These are phyloP conservation scores for Tuber aestivum DNA, from an alignment of 495 filamentous ascomycete species.

Conservation along the genomic window DNA sequence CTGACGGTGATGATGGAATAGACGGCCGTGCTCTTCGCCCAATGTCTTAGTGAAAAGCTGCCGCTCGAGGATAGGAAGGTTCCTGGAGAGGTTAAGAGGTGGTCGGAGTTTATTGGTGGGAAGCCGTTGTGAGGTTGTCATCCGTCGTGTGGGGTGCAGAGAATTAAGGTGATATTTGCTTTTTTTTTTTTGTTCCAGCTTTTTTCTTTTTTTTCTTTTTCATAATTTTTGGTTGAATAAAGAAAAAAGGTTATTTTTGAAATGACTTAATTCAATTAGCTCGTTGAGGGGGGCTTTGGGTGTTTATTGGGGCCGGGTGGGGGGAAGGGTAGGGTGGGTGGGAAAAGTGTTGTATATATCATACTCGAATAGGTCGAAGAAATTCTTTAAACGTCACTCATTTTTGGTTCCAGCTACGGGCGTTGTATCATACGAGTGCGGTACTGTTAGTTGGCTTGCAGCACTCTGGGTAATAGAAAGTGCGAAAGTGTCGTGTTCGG, in stretches of 20 bases:
- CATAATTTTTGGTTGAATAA: slow-evolving; percentile 19
- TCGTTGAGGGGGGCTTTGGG: background rate
- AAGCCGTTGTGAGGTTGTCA: slow-evolving; percentile 67
- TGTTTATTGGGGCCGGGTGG: background rate
- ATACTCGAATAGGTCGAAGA: too few relatives aligned
- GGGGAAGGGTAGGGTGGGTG: background rate
- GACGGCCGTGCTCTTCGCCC: slow-evolving; percentile 92
- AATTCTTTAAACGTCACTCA: background rate
- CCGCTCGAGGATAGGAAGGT: slow-evolving; percentile 70
- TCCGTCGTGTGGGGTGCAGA: background rate
- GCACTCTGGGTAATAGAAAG: background rate
- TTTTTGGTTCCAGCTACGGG: background rate
- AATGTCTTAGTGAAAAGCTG: slow-evolving; percentile 92
- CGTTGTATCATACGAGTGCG: too few relatives aligned
- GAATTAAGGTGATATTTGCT: slow-evolving; percentile 7
- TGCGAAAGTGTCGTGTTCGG: background rate
- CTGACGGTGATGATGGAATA: slow-evolving; percentile 43
- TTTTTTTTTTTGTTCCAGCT: slow-evolving; percentile 11
- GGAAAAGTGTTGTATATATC: background rate
- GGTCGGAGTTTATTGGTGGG: slow-evolving; percentile 89
- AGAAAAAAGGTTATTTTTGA: background rate
- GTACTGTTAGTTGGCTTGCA: background rate
- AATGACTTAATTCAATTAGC: background rate
- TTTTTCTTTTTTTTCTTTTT: slow-evolving; percentile 18
- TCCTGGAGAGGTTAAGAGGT: slow-evolving; percentile 81